These are phyloP conservation scores for Cyberlindnera euphorbiiphila DNA, from an alignment of 805 yeast genomes.

Conservation along the genomic window DNA sequence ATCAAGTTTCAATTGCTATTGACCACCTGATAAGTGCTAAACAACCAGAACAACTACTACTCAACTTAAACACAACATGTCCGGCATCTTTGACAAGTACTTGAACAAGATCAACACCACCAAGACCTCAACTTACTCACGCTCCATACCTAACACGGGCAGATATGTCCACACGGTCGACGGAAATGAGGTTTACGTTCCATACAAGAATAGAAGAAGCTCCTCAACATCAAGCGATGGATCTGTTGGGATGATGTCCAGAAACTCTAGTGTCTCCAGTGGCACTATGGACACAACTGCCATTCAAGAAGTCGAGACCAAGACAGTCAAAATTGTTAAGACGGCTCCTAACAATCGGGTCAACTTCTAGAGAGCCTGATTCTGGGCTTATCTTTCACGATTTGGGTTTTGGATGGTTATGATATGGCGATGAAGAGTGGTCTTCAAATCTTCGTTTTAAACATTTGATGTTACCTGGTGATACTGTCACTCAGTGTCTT, in stretches of 20 bases:
- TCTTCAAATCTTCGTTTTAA: no score
- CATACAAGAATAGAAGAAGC: conserved; percentile 22
- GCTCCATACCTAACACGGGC: conserved; percentile 19
- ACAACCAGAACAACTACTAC: not conserved
- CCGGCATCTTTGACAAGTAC: conserved; percentile 31
- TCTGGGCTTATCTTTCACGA: conserved; percentile 17
- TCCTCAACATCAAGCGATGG: conserved; percentile 14
- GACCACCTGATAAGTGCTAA: conserved; percentile 7
- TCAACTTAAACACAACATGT: conserved; percentile 18
- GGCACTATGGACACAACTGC: conserved; percentile 5
- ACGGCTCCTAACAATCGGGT: conserved; percentile 24
- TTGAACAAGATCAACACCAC: conserved; percentile 24
- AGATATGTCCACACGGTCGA: conserved; percentile 16
- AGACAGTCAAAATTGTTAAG: conserved; percentile 11
- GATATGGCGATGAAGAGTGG: no score
- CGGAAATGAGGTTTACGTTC: conserved; percentile 20
- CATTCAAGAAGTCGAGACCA: conserved; percentile 5
- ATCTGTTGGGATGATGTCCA: conserved; percentile 9
- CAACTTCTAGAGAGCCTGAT: conserved; percentile 15
- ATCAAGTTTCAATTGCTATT: no score
- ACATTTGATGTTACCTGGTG: no score
- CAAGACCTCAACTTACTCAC: conserved; percentile 19
- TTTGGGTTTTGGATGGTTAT: conserved; percentile 24
- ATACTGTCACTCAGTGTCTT: no score
- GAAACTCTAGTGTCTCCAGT: conserved; percentile 4